Conservation (phyloP, 2,329 filamentous ascomycete genomes). For the Colletotrichum euphorbiae region DNA sequence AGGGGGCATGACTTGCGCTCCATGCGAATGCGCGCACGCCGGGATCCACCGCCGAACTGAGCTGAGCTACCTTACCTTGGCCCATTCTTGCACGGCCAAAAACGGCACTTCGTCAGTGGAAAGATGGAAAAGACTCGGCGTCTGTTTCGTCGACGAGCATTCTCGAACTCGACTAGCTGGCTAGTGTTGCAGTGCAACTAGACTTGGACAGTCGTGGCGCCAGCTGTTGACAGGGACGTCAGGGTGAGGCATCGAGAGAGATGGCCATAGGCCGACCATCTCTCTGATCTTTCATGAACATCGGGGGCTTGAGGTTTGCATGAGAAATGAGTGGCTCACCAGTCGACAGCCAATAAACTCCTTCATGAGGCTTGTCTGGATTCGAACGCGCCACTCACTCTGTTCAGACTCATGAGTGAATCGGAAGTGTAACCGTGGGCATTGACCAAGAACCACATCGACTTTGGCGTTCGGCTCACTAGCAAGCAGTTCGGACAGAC, state of each 20-base stretch:
- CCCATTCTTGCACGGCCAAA: neutral
- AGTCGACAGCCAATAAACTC: constrained; percentile 22
- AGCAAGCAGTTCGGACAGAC: neutral
- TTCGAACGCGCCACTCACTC: constrained; percentile 13
- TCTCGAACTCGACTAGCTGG: constrained; percentile 3
- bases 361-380: constrained; percentile 14
- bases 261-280: constrained; percentile 15
- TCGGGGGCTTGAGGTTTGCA: constrained; percentile 13
- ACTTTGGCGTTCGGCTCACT: constrained; percentile 1
- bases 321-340: constrained; percentile 4
- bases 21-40: constrained; percentile 40
- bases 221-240: constrained; percentile 1
- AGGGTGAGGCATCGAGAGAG: constrained; percentile 19
- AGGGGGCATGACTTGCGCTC: constrained; percentile 45
- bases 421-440: constrained; percentile 27
- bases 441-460: constrained; percentile 6
- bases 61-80: no score
- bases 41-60: constrained; percentile 13
- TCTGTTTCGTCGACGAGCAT: neutral
- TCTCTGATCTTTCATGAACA: neutral
- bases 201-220: constrained; percentile 1
- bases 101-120: constrained; percentile 13
- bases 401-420: constrained; percentile 2
- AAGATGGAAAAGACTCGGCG: neutral
- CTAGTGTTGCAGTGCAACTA: constrained; percentile 3